These are phyloP conservation scores for Saturnispora zaruensis DNA, from an alignment of 805 yeast genomes.

Conservation along the genomic window DNA sequence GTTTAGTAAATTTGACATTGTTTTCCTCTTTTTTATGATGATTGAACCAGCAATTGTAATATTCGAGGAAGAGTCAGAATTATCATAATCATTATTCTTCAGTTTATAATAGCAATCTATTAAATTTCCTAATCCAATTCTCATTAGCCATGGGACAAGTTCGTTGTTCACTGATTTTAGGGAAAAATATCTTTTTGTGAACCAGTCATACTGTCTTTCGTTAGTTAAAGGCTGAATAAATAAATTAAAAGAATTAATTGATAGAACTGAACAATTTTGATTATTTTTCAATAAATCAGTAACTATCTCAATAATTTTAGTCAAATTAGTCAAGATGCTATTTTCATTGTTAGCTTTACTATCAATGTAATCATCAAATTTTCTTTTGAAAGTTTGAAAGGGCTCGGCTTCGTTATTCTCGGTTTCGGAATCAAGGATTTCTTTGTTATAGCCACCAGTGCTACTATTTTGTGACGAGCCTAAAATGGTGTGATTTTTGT, in stretches of 20 bases:
- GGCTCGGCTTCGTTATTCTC: neutral
- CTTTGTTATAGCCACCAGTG: conserved; percentile 5
- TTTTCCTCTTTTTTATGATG: conserved; percentile 4
- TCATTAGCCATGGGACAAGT: conserved; percentile 34
- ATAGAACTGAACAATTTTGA: conserved; percentile 9
- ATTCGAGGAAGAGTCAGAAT: neutral
- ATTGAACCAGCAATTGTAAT: neutral
- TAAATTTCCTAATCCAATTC: conserved; percentile 30
- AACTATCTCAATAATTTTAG: conserved; percentile 11
- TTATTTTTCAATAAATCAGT: conserved; percentile 15
- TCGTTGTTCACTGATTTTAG: conserved; percentile 2
- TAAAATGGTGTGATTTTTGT: neutral
- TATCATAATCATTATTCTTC: conserved; percentile 10
- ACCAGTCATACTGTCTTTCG: conserved; percentile 16
- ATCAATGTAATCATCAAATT: no score
- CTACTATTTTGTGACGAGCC: conserved; percentile 6
- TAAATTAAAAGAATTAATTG: conserved; percentile 11
- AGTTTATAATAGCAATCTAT: conserved; percentile 27
- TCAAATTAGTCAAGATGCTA: conserved; percentile 6
- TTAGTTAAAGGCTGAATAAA: conserved; percentile 12
- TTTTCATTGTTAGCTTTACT: neutral
- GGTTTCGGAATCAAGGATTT: conserved; percentile 7
- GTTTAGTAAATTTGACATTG: neutral
- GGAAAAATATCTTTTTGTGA: conserved; percentile 15
- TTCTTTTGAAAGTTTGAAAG: neutral